These are phyloP conservation scores for Ajuga reptans DNA, from an alignment of 305 asterid genomes.

Conservation along the genomic window DNA sequence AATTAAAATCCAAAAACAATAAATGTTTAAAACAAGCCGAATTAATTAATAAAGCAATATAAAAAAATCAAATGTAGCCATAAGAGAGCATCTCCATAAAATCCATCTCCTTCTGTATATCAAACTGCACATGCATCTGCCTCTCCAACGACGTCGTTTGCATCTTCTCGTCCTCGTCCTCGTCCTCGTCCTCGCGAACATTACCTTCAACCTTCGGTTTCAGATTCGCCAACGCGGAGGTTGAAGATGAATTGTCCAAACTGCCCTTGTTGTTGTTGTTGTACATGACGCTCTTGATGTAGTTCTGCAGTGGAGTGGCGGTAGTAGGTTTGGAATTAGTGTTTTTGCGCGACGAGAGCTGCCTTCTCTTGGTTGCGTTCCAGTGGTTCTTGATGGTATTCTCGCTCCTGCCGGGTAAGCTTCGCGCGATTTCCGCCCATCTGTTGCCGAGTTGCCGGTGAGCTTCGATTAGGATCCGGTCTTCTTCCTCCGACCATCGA, in stretches of 20 bases:
- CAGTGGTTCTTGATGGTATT: conserved; percentile 77
- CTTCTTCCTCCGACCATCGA: conserved; percentile 75
- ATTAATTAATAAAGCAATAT: background rate
- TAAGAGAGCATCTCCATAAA: conserved; percentile 47
- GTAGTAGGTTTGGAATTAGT: conserved; percentile 16
- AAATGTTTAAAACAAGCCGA: background rate
- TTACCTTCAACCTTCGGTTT: background rate
- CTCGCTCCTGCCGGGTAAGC: conserved; percentile 65
- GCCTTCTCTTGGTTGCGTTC: conserved; percentile 61
- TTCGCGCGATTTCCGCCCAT: conserved; percentile 69
- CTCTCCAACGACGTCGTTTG: conserved; percentile 18
- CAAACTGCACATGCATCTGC: conserved; percentile 34
- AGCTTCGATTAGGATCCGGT: conserved; percentile 40
- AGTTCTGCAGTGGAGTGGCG: conserved; percentile 36
- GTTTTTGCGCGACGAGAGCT: conserved; percentile 29
- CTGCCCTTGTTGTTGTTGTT: conserved; percentile 3
- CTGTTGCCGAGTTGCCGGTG: conserved; percentile 53
- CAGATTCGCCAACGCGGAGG: background rate
- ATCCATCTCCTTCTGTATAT: conserved; percentile 48
- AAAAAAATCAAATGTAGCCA: conserved; percentile 26
- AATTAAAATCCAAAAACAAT: background rate
- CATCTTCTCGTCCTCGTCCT: conserved; percentile 5
- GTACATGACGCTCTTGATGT: conserved; percentile 35
- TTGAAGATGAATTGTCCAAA: conserved; percentile 24
- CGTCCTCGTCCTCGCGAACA: background rate